Percentiles rank a stretch among this genome's conserved stretches.
phyloP scores from a whole-genome alignment of 2,329 filamentous ascomycete species.

The Seiridium unicorne region DNA sequence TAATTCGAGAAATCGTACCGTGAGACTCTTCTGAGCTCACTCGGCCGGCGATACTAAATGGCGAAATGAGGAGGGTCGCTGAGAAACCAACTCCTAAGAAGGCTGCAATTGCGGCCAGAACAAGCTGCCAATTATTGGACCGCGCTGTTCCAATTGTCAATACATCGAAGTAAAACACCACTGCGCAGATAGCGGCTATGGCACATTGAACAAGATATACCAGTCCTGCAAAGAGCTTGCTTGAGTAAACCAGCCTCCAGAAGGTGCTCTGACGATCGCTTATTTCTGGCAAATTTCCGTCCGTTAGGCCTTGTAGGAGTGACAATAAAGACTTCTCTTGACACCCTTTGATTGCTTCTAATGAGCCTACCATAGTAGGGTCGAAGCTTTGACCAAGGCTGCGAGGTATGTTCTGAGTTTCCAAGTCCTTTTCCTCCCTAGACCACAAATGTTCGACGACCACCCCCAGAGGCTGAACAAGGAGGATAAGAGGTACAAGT shows the following conservation, averaged over 20 bases:
- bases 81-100: background rate
- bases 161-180: slow-evolving; percentile 6
- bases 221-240: slow-evolving; percentile 3
- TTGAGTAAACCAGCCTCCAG: slow-evolving; percentile 1
- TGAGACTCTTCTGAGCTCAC: no score
- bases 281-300: background rate
- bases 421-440: background rate
- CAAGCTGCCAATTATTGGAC: slow-evolving; percentile 4
- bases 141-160: background rate
- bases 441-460: slow-evolving; percentile 5
- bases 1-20: no score
- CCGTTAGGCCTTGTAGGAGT: background rate
- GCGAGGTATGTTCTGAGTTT: no score
- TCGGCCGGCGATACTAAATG: background rate
- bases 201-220: slow-evolving; percentile 5
- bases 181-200: background rate
- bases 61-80: background rate
- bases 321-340: background rate
- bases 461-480: slow-evolving; percentile 6
- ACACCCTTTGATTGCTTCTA: background rate
- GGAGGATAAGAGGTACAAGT: slow-evolving; percentile 4
- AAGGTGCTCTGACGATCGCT: background rate
- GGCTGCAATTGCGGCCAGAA: background rate
- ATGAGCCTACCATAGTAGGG: no score
- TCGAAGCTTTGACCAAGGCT: no score